Evolutionary conservation across 2,329 filamentous ascomycete genomes (phyloP).

Genomic region (Blumeria graminis): DNA sequence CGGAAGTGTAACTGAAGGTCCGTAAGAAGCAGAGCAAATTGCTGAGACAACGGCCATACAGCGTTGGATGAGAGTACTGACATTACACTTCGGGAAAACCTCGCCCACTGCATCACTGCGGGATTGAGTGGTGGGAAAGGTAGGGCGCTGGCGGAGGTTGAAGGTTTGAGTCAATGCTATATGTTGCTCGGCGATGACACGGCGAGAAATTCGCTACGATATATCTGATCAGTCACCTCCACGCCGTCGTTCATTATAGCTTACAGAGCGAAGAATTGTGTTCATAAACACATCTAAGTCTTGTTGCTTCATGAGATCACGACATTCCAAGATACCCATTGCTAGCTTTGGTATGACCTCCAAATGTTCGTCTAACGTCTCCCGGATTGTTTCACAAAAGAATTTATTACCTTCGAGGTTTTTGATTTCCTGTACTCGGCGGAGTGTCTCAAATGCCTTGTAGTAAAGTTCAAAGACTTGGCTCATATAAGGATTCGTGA

Average conservation of each 20-base stretch:
- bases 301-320: slow-evolving; percentile 53
- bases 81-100: slow-evolving; percentile 81
- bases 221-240: not conserved
- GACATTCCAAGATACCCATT: slow-evolving; percentile 83
- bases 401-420: slow-evolving; percentile 72
- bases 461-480: slow-evolving; percentile 96
- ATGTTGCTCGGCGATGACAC: slow-evolving; percentile 94
- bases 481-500: slow-evolving; percentile 83
- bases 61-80: slow-evolving; percentile 64
- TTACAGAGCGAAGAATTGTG: slow-evolving; percentile 65
- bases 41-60: slow-evolving; percentile 56
- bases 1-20: slow-evolving; percentile 45
- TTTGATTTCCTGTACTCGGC: slow-evolving; percentile 61
- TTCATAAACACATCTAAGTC: slow-evolving; percentile 91
- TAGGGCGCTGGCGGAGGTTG: slow-evolving; percentile 14
- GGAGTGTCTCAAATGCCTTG: slow-evolving; percentile 78
- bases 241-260: slow-evolving; percentile 11
- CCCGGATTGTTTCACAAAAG: slow-evolving; percentile 58
- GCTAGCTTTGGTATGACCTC: slow-evolving; percentile 84
- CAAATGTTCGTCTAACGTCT: slow-evolving; percentile 66
- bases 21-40: slow-evolving; percentile 53
- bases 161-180: slow-evolving; percentile 87
- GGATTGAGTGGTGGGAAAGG: slow-evolving; percentile 43
- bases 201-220: slow-evolving; percentile 64
- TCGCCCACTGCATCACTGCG: slow-evolving; percentile 72